Conservation (phyloP, 108 stramenopile species). For the Parietichytrium sp. region DNA sequence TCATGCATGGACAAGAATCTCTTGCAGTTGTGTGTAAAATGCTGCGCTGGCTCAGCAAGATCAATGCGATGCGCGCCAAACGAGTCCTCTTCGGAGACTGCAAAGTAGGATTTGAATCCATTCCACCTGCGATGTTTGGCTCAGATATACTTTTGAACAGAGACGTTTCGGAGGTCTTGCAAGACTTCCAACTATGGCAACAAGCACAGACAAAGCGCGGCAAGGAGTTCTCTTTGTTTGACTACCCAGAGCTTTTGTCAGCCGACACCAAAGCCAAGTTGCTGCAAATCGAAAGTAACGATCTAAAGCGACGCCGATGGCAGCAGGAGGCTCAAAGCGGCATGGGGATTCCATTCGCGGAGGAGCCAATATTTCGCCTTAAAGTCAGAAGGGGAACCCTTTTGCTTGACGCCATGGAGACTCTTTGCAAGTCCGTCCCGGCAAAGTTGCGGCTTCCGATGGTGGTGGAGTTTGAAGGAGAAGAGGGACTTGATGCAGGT, state of each 20-base stretch:
- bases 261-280: not conserved
- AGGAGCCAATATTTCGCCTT: too few relatives aligned
- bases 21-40: not conserved
- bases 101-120: not conserved
- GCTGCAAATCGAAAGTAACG: not conserved
- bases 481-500: slow-evolving; percentile 91
- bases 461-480: slow-evolving; percentile 76
- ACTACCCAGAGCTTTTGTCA: not conserved
- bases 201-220: not conserved
- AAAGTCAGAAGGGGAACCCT: too few relatives aligned
- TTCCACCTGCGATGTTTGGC: not conserved
- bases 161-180: not conserved
- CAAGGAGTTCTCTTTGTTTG: not conserved
- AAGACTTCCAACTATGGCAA: not conserved
- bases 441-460: too few relatives aligned
- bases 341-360: too few relatives aligned
- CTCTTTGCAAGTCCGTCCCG: too few relatives aligned
- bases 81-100: not conserved
- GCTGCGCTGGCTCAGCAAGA: not conserved
- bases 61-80: not conserved
- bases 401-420: too few relatives aligned
- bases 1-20: not conserved
- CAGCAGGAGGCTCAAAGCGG: too few relatives aligned
- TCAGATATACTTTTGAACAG: not conserved
- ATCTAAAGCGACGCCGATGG: too few relatives aligned